Percentiles rank a stretch among this genome's conserved stretches.
These are phyloP conservation scores for Colletotrichum viniferum DNA, from an alignment of 2,329 filamentous ascomycete genomes.

Conservation along the genomic window DNA sequence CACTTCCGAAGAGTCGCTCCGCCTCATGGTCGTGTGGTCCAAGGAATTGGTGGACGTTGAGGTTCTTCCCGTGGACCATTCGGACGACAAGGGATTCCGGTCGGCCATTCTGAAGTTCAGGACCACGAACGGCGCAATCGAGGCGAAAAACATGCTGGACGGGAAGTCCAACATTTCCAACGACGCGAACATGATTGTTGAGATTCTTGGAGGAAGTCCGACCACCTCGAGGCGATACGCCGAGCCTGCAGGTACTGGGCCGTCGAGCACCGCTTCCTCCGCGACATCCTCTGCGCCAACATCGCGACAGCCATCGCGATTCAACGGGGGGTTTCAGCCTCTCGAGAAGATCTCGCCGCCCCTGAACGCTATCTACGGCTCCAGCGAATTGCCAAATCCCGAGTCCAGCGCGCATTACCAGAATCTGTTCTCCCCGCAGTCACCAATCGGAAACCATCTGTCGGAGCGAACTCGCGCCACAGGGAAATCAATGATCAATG, in stretches of 20 bases:
- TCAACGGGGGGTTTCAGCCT: slow-evolving; percentile 62
- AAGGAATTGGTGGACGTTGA: slow-evolving; percentile 58
- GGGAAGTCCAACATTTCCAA: slow-evolving; percentile 57
- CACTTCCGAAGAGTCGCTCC: slow-evolving; percentile 57
- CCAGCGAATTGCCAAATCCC: slow-evolving; percentile 63
- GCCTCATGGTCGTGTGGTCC: slow-evolving; percentile 63
- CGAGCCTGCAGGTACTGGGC: slow-evolving; percentile 25
- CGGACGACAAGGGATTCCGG: slow-evolving; percentile 53
- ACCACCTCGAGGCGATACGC: slow-evolving; percentile 30
- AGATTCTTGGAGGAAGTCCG: slow-evolving; percentile 56
- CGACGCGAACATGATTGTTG: slow-evolving; percentile 58
- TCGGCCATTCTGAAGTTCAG: slow-evolving; percentile 60
- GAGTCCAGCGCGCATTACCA: slow-evolving; percentile 61
- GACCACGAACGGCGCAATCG: slow-evolving; percentile 54
- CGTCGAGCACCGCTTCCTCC: slow-evolving; percentile 42
- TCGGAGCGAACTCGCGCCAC: slow-evolving; percentile 63
- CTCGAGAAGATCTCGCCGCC: slow-evolving; percentile 67
- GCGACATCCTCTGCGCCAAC: slow-evolving; percentile 47
- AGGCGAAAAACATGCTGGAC: slow-evolving; percentile 62
- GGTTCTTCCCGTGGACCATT: slow-evolving; percentile 53
- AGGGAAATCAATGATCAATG: slow-evolving; percentile 75
- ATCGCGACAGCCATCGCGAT: slow-evolving; percentile 62
- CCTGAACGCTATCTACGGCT: slow-evolving; percentile 55
- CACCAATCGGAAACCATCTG: slow-evolving; percentile 74
- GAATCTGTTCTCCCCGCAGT: slow-evolving; percentile 74